Evolutionary conservation across 2,329 filamentous ascomycete genomes (phyloP), one percentile per base, ranked within the genome.

Genomic region (Penicillium sp.): DNA sequence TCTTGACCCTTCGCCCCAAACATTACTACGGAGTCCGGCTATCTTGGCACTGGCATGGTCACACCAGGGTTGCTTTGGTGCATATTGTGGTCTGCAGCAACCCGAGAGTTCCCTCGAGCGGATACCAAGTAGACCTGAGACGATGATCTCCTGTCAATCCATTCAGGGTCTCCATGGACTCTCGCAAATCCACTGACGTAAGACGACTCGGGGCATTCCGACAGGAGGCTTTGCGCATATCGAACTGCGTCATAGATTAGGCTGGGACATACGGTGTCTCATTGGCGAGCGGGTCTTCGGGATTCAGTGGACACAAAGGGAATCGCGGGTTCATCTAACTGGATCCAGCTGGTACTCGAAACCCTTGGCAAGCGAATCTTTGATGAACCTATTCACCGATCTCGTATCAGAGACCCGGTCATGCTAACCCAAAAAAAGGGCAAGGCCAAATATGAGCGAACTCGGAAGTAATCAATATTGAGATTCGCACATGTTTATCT

Each of bases 61-160:
- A 52, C 54, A 56, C 49, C 49, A 26, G 47, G n/a, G 3, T 51
- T 47, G 43, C 22, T 26, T 47, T 39, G 16, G 35, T 39, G 43
- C 39, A 46, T 39, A 13, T 14, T 16, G 26, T 29, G 49, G 10
- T 37, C 46, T 56, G 54, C 26, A 48, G 24, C 16, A 47, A 44
- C 22, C 50, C 27, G n/a, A 49, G 42, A 39, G n/a, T 33, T 45
- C 16, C 51, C 14, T 31, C 16, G 31, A 49, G 33, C 45, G 52
- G 31, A 48, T 37, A 39, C 24, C 33, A 19, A 8, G 37, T 56
- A 60, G 58, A 60, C 58, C 58, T 52, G 55, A 60, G 52, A 60
- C 39, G 58, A 26, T 57, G 55, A 57, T 57, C 45, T 60, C 45
- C 53, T 58, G 58, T 60, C 56, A 60, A 56, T 60, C 56, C 56